Evolutionary conservation across 768 basidiomycete species (phyloP).

Genomic region (Suillus ampliporus): DNA sequence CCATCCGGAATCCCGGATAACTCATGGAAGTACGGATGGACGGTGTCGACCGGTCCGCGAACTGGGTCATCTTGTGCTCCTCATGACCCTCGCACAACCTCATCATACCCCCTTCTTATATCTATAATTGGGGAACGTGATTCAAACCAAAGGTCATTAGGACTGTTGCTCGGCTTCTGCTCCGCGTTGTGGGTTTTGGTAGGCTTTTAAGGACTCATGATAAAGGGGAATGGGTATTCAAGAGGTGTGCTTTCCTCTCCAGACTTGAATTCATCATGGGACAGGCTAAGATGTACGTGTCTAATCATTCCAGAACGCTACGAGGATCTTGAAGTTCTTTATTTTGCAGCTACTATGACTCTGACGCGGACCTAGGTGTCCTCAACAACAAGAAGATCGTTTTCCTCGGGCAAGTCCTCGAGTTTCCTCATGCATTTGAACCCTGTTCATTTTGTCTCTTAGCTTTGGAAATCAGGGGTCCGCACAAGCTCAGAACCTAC

Average conservation of each 20-base stretch:
- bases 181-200: conserved; percentile 3
- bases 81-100: conserved; percentile 21
- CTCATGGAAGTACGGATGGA: not conserved
- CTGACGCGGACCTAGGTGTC: conserved; percentile 58
- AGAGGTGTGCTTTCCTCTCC: conserved; percentile 1
- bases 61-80: conserved; percentile 16
- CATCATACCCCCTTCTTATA: conserved; percentile 15
- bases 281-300: conserved; percentile 61
- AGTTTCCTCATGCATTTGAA: conserved; percentile 1
- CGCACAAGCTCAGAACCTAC: conserved; percentile 68
- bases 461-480: conserved; percentile 73
- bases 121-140: conserved; percentile 19
- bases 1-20: conserved; percentile 3
- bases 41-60: conserved; percentile 10
- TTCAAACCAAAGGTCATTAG: not conserved
- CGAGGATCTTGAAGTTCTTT: not conserved
- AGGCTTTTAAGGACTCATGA: conserved; percentile 14
- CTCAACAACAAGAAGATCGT: conserved; percentile 58
- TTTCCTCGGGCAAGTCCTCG: conserved; percentile 56
- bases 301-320: not conserved
- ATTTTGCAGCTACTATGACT: conserved; percentile 53
- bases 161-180: conserved; percentile 9
- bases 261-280: conserved; percentile 18
- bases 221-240: not conserved
- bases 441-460: not conserved